Conservation (phyloP, 2,329 filamentous ascomycete species). For the Akanthomyces muscarius region DNA sequence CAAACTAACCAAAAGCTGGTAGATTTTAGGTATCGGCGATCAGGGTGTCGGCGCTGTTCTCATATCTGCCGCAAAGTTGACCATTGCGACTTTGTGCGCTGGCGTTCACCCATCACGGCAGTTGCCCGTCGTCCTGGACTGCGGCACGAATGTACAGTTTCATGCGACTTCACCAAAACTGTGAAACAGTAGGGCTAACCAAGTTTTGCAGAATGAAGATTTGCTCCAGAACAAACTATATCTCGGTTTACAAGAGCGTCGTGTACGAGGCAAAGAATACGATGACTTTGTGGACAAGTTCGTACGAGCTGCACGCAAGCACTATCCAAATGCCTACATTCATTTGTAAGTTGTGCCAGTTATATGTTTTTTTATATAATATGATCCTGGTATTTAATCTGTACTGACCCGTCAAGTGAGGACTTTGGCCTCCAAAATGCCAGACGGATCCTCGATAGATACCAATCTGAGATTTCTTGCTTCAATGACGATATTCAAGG, state of each 20-base stretch:
- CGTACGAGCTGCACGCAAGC: slow-evolving; percentile 60
- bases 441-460: slow-evolving; percentile 70
- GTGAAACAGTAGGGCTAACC: background rate
- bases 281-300: slow-evolving; percentile 75
- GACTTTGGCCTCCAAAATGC: slow-evolving; percentile 79
- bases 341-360: slow-evolving; percentile 52
- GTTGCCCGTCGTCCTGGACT: slow-evolving; percentile 78
- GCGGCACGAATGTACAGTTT: slow-evolving; percentile 60
- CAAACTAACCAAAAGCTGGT: background rate
- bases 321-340: slow-evolving; percentile 76
- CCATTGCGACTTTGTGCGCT: slow-evolving; percentile 79
- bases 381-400: no score
- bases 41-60: slow-evolving; percentile 82
- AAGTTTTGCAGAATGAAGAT: slow-evolving; percentile 50
- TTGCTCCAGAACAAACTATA: slow-evolving; percentile 75
- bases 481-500: slow-evolving; percentile 93
- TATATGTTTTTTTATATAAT: background rate
- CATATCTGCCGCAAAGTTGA: slow-evolving; percentile 79
- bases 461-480: slow-evolving; percentile 69
- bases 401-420: slow-evolving; percentile 39
- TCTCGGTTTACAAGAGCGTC: slow-evolving; percentile 64
- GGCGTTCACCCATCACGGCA: slow-evolving; percentile 77
- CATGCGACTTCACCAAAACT: no score
- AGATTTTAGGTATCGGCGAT: slow-evolving; percentile 82
- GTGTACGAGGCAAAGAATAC: slow-evolving; percentile 68